Evolutionary conservation across 208 protist species (phyloP).

Genomic region (Trypanosoma boissoni): DNA sequence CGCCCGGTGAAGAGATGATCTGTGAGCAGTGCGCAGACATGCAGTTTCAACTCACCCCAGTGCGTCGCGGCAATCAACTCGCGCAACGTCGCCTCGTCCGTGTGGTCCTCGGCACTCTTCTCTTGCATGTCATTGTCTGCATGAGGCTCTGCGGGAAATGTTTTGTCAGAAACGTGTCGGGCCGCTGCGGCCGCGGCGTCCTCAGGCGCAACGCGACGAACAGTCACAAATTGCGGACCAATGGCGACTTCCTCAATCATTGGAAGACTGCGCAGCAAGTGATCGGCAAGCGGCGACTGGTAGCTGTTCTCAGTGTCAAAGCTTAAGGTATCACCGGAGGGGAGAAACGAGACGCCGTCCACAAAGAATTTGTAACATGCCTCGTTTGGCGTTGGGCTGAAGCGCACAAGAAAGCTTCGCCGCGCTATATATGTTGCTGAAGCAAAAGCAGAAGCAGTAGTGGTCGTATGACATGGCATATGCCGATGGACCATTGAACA

Average conservation of each 20-base stretch:
- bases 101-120: conserved; percentile 25
- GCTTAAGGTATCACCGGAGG: conserved; percentile 45
- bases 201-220: conserved; percentile 60
- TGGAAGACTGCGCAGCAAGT: conserved; percentile 60
- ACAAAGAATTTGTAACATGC: conserved; percentile 87
- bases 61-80: conserved; percentile 55
- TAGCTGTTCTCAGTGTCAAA: conserved; percentile 78
- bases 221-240: conserved; percentile 71
- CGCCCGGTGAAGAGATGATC: conserved; percentile 80
- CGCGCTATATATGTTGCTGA: conserved; percentile 1
- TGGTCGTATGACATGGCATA: too few species aligned
- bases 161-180: conserved; percentile 53
- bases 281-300: conserved; percentile 73
- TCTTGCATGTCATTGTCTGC: background rate
- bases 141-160: conserved; percentile 28
- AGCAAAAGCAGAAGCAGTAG: background rate
- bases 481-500: too few species aligned
- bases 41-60: conserved; percentile 81
- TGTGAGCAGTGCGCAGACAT: conserved; percentile 78
- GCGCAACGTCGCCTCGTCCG: conserved; percentile 57
- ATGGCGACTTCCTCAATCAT: conserved; percentile 91
- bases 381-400: conserved; percentile 80
- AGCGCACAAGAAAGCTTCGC: conserved; percentile 64
- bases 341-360: conserved; percentile 60
- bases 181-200: conserved; percentile 62